Base-by-base conservation (phyloP, 2,329 filamentous ascomycete species). In the Allantophomopsis cytisporea region DNA sequence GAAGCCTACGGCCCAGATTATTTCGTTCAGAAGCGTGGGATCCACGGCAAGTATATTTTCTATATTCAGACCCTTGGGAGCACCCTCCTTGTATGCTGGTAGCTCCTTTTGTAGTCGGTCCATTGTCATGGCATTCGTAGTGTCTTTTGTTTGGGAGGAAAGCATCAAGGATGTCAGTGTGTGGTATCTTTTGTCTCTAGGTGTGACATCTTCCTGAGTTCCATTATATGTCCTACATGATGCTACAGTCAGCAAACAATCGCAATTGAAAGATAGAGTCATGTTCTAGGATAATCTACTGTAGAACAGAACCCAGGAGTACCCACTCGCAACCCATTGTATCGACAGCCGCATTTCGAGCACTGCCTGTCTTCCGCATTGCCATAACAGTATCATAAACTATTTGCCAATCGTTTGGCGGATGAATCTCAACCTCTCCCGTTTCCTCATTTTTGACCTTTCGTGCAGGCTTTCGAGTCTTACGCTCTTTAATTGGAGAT, bases 291-390 rank as follows among this genome's bases (percentile, higher is more conserved):
- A n/a, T n/a, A 10, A 4, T 28, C 23, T 28, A 8, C 3, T 8
- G 11, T 8, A 28, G 11, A 28, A 8, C 4, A 28, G 11, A 28
- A 12, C 10, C 11, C 8, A 28, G 23, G 23, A 28, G 23, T 8
- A 91, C 68, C 7, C 74, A 73, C 60, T 87, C 87, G 60, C 91
- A 98, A 10, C 91, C 91, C 88, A 96, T 95, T 0, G 89, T 96
- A 58, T 98, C 91, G 10, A 98, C 91, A 1, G 89, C 83, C 1
- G 91, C 91, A 71, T 82, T 60, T 64, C 72, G 55, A 55, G 82
- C 62, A 6, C 69, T 69, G 3, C 68, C 69, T 0, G 61, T 56
- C 4, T 60, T 57, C 2, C 76, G 80, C 87, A 96, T 95, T 52
- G 74, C 71, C 52, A 80, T 80, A 35, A 93, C 82, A 1, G 75